phyloP scores from a whole-genome alignment of 352 stramenopile genomes.

The Globisporangium echinulatum region DNA sequence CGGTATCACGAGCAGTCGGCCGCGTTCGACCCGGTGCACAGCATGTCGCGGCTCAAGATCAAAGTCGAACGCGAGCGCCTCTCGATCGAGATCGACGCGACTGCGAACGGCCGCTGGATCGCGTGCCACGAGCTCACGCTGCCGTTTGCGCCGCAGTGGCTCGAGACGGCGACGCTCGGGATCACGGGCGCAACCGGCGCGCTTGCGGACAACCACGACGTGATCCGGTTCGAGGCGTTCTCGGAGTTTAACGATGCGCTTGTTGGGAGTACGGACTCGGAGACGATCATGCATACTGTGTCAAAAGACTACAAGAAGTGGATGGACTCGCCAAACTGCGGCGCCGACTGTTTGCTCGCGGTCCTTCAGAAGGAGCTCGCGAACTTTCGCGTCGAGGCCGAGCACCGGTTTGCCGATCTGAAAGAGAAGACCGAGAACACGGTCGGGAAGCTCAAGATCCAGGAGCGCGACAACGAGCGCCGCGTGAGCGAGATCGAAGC shows the following conservation, averaged over 20 bases:
- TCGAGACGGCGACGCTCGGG: slow-evolving; percentile 49
- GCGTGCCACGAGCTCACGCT: slow-evolving; percentile 58
- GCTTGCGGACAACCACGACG: slow-evolving; percentile 83
- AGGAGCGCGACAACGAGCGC: slow-evolving; percentile 73
- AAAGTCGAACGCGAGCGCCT: slow-evolving; percentile 57
- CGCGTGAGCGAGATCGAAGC: slow-evolving; percentile 63
- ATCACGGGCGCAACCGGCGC: slow-evolving; percentile 74
- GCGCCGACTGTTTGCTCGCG: slow-evolving; percentile 65
- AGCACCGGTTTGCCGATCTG: slow-evolving; percentile 77
- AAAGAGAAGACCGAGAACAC: slow-evolving; percentile 86
- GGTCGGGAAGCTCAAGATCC: slow-evolving; percentile 63
- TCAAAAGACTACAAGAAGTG: slow-evolving; percentile 83
- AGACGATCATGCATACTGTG: slow-evolving; percentile 71
- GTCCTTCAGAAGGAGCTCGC: slow-evolving; percentile 72
- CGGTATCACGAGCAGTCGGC: slow-evolving; percentile 77
- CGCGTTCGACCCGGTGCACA: slow-evolving; percentile 75
- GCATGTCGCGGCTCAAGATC: slow-evolving; percentile 72
- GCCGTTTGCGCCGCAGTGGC: slow-evolving; percentile 62
- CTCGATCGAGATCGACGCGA: slow-evolving; percentile 64
- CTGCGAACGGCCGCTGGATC: slow-evolving; percentile 47
- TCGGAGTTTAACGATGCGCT: slow-evolving; percentile 42
- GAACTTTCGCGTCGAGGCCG: slow-evolving; percentile 76
- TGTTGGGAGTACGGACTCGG: slow-evolving; percentile 43
- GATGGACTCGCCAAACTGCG: slow-evolving; percentile 74
- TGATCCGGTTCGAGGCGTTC: slow-evolving; percentile 73